These are phyloP conservation scores for Aquilaria malaccensis DNA, from an alignment of 345 rosid species.

Conservation along the genomic window DNA sequence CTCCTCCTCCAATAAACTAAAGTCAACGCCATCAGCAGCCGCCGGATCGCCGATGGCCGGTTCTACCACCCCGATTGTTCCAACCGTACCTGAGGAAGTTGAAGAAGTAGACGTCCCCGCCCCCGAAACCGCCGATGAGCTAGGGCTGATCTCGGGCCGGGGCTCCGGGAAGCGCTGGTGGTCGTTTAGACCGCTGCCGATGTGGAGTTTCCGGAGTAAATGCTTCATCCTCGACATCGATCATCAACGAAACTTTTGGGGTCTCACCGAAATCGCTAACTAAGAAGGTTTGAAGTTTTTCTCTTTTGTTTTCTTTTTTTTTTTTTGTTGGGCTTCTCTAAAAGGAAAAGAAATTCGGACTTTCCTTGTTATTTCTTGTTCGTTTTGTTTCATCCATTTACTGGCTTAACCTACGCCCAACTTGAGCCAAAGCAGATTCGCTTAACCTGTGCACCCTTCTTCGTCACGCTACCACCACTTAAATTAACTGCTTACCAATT, in stretches of 20 bases:
- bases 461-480: slow-evolving; percentile 49
- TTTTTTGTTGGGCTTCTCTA: too few relatives aligned
- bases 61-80: slow-evolving; percentile 44
- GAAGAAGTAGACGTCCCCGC: slow-evolving; percentile 23
- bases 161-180: slow-evolving; percentile 43
- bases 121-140: slow-evolving; percentile 23
- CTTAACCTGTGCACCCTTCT: slow-evolving; percentile 67
- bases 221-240: slow-evolving; percentile 96
- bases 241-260: slow-evolving; percentile 44
- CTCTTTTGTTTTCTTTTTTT: too few relatives aligned
- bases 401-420: slow-evolving; percentile 48
- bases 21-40: slow-evolving; percentile 35
- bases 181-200: slow-evolving; percentile 63
- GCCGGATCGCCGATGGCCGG: slow-evolving; percentile 38
- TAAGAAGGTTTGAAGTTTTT: too few relatives aligned
- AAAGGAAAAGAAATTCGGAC: background rate
- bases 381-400: slow-evolving; percentile 1
- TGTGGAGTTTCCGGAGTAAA: slow-evolving; percentile 84
- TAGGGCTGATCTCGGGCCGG: slow-evolving; percentile 36
- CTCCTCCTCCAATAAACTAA: slow-evolving; percentile 82
- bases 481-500: slow-evolving; percentile 49
- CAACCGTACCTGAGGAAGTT: slow-evolving; percentile 19
- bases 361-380: background rate
- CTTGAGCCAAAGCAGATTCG: slow-evolving; percentile 37
- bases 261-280: background rate